phyloP scores from a whole-genome alignment of 495 filamentous ascomycete species.

The Aspergillus carlsbadensis region DNA sequence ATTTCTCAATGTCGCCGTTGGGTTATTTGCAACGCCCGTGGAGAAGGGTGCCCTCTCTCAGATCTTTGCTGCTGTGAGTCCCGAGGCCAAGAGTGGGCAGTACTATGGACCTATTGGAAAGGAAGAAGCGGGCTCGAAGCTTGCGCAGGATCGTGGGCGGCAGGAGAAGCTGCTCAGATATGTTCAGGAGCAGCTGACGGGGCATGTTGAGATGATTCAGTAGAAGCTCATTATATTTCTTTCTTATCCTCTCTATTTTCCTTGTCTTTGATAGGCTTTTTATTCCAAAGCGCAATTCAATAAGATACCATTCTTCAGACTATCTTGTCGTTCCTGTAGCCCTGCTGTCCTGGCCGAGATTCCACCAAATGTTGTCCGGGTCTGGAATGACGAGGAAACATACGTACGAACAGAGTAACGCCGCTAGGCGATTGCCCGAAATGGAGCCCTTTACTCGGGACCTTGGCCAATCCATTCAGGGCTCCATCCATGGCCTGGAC shows the following conservation, averaged over 20 bases:
- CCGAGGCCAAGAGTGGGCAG: neutral
- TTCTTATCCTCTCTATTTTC: too few relatives aligned
- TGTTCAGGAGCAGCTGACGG: slow-evolving; percentile 1
- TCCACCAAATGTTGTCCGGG: too few relatives aligned
- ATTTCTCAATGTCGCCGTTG: neutral
- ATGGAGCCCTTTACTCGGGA: too few relatives aligned
- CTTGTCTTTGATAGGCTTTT: neutral
- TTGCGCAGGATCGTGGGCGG: neutral
- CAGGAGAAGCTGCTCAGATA: slow-evolving; percentile 2
- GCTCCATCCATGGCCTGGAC: too few relatives aligned
- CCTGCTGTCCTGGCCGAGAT: too few relatives aligned
- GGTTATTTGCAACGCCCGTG: neutral
- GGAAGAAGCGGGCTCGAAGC: neutral
- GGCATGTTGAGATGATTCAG: slow-evolving; percentile 13
- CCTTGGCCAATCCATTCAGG: too few relatives aligned
- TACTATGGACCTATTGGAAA: slow-evolving; percentile 7
- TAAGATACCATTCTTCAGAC: too few relatives aligned
- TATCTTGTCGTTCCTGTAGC: too few relatives aligned
- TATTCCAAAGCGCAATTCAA: too few relatives aligned
- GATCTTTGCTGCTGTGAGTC: slow-evolving; percentile 7
- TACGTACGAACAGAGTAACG: too few relatives aligned
- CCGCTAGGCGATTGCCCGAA: too few relatives aligned
- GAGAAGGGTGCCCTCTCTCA: slow-evolving; percentile 7
- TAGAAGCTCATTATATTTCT: neutral
- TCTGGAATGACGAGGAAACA: too few relatives aligned